Conservation (phyloP, 1,284 basidiomycete genomes). For the Tilletia indica region DNA sequence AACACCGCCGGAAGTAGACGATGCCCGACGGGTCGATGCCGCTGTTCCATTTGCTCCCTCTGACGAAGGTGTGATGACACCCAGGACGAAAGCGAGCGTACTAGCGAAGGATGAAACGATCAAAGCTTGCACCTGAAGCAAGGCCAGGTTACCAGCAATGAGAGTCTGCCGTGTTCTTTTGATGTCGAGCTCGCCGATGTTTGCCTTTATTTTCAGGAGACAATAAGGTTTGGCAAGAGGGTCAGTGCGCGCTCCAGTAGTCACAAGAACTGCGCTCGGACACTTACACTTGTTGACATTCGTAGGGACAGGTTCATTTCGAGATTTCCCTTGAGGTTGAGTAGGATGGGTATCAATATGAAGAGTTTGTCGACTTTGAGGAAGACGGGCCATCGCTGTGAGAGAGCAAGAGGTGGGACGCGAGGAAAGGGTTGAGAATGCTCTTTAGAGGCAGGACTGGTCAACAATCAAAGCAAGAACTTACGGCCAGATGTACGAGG, state of each 20-base stretch:
- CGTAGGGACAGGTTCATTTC: slow-evolving; percentile 76
- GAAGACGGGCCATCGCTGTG: slow-evolving; percentile 77
- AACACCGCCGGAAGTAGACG: not conserved
- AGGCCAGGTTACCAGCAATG: slow-evolving; percentile 76
- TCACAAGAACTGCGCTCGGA: slow-evolving; percentile 39
- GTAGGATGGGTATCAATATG: slow-evolving; percentile 89
- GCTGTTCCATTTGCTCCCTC: not conserved
- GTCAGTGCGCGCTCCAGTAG: slow-evolving; percentile 47
- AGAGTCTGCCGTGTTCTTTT: slow-evolving; percentile 67
- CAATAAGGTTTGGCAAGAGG: not conserved
- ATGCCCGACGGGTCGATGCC: not conserved
- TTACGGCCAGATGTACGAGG: slow-evolving; percentile 76
- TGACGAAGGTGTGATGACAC: slow-evolving; percentile 58
- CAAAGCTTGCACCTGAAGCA: slow-evolving; percentile 89
- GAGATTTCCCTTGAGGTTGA: slow-evolving; percentile 94
- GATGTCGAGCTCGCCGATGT: slow-evolving; percentile 84
- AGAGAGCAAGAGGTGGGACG: not conserved
- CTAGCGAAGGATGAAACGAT: slow-evolving; percentile 85
- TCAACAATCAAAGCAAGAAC: slow-evolving; percentile 46
- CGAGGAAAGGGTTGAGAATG: slow-evolving; percentile 16
- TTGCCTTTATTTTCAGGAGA: slow-evolving; percentile 51
- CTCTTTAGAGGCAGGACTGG: not conserved
- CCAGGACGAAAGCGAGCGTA: slow-evolving; percentile 72
- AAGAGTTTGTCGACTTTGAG: slow-evolving; percentile 84
- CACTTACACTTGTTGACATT: slow-evolving; percentile 58